Evolutionary conservation across 2,329 filamentous ascomycete species (phyloP).

Genomic region (Teratosphaeriaceae sp.): DNA sequence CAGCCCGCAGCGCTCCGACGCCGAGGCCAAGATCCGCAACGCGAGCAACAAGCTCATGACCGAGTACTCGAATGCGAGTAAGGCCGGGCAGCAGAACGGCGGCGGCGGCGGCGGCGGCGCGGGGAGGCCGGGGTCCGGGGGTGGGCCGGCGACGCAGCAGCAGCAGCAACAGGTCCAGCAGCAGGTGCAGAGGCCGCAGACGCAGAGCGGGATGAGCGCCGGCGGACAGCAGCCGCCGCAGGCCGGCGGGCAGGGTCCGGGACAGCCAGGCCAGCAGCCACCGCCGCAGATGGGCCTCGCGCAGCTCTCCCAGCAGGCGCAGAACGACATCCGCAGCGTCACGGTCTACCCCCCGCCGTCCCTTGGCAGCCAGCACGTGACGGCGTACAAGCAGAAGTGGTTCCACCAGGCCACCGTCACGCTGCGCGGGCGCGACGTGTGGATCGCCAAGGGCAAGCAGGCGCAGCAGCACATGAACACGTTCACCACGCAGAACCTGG

Average conservation of each 20-base stretch:
- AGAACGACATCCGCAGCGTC: not conserved
- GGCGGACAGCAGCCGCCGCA: not conserved
- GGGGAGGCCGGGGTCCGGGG: conserved; percentile 14
- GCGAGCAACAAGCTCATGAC: conserved; percentile 42
- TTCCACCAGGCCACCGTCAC: conserved; percentile 1
- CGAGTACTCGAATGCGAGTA: conserved; percentile 12
- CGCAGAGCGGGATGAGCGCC: conserved; percentile 4
- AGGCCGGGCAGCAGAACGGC: conserved; percentile 13
- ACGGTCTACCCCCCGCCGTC: not conserved
- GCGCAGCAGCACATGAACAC: not conserved
- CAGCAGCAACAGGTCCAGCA: conserved; percentile 10
- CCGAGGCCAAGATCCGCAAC: conserved; percentile 46
- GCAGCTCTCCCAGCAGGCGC: not conserved
- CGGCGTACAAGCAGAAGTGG: conserved; percentile 7
- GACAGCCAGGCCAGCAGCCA: conserved; percentile 4
- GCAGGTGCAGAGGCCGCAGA: conserved; percentile 10
- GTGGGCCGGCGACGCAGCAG: conserved; percentile 9
- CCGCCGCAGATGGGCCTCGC: not conserved
- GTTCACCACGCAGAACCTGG: not conserved
- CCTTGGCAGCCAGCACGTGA: not conserved
- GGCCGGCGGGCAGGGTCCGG: conserved; percentile 1
- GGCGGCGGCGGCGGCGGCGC: conserved; percentile 11
- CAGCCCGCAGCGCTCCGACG: conserved; percentile 43
- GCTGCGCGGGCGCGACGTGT: conserved; percentile 2
- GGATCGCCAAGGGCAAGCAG: conserved; percentile 1